phyloP scores from a whole-genome alignment of 345 rosid species.

The Hirschfeldia incana region DNA sequence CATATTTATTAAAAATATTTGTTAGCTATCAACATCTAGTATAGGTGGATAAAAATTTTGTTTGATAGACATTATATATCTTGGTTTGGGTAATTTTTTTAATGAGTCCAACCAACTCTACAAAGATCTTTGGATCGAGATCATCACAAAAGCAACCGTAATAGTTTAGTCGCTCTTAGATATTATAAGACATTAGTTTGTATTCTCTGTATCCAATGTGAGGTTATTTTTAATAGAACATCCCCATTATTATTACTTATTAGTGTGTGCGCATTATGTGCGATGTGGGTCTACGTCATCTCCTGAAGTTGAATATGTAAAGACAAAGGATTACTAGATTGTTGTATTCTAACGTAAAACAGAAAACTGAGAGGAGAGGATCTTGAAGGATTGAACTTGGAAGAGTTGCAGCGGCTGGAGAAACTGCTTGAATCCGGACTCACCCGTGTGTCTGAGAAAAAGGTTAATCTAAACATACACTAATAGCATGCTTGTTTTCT shows the following conservation, averaged over 20 bases:
- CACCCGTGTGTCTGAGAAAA: conserved; percentile 67
- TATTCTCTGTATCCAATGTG: neutral
- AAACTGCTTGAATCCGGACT: conserved; percentile 75
- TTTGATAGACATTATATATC: neutral
- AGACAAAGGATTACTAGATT: neutral
- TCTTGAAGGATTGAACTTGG: conserved; percentile 69
- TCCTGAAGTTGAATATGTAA: neutral
- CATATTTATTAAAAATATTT: neutral
- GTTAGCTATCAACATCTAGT: neutral
- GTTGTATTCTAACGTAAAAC: neutral
- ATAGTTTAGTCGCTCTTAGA: neutral
- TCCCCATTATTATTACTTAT: neutral
- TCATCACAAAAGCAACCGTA: neutral
- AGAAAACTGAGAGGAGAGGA: conserved; percentile 62
- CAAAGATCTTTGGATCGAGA: neutral
- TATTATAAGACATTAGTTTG: neutral
- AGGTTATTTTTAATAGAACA: neutral
- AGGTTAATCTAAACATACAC: conserved; percentile 45
- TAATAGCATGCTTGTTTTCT: conserved; percentile 1
- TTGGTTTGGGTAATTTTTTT: neutral
- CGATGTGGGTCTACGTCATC: neutral
- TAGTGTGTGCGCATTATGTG: neutral
- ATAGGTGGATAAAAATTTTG: neutral
- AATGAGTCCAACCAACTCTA: neutral
- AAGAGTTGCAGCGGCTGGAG: conserved; percentile 71